Conservation (phyloP, 768 basidiomycete genomes). For the Hemileccinum impolitum region DNA sequence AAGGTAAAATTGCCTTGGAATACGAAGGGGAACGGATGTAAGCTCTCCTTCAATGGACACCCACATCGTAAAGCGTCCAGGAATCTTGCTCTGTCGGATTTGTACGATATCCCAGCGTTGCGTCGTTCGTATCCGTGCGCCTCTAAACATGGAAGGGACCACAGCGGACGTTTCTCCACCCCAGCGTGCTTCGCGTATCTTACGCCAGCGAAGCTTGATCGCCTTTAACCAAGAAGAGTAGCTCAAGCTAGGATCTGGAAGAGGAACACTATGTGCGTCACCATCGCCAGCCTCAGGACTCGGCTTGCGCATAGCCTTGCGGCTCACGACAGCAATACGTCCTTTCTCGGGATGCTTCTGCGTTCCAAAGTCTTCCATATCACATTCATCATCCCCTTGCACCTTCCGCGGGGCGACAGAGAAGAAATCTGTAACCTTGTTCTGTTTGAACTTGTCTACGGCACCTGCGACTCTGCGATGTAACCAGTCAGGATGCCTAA, state of each 20-base stretch:
- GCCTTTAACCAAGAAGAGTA: constrained; percentile 79
- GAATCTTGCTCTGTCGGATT: constrained; percentile 69
- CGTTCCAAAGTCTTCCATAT: constrained; percentile 61
- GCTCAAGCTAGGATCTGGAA: constrained; percentile 61
- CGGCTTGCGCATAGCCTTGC: constrained; percentile 40
- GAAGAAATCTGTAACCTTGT: constrained; percentile 97
- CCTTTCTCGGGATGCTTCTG: constrained; percentile 26
- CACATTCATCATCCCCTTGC: constrained; percentile 24
- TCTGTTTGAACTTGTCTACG: constrained; percentile 97
- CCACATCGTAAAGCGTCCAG: constrained; percentile 89
- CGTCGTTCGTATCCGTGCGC: constrained; percentile 52
- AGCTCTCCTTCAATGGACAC: constrained; percentile 77
- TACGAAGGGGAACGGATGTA: constrained; percentile 75
- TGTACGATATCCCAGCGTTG: constrained; percentile 92
- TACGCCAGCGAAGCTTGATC: constrained; percentile 77
- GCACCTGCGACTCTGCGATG: constrained; percentile 84
- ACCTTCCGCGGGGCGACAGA: constrained; percentile 14
- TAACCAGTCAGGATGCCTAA: constrained; percentile 97
- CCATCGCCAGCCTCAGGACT: constrained; percentile 41
- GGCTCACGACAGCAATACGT: constrained; percentile 53
- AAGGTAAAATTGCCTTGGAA: constrained; percentile 91
- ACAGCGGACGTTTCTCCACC: constrained; percentile 40
- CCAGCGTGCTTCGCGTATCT: constrained; percentile 46
- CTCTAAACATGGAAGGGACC: constrained; percentile 74
- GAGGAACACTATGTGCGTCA: constrained; percentile 26